Evolutionary conservation across 805 yeast genomes (phyloP), one percentile per base, ranked within the genome.

Genomic region (Candida ipomoeae): DNA sequence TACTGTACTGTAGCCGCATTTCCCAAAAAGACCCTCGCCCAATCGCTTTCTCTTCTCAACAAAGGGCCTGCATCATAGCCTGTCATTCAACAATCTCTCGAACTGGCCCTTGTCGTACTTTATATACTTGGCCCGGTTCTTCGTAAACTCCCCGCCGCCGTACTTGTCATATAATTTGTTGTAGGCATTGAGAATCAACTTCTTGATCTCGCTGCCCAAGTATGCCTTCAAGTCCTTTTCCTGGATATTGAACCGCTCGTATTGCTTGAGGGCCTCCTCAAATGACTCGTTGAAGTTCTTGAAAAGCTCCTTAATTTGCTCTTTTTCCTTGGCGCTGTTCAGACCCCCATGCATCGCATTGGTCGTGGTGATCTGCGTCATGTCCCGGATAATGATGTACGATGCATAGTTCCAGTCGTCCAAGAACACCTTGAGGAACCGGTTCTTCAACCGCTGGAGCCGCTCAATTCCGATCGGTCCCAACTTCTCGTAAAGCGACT

Each of bases 141-240:
- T 88, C 20, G 90, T 76, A 59, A 84, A 84, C 48, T 84, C 89
- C n/a, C 84, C 82, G 29, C 69, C 70, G 3, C 80, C 79, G 59
- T 87, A 84, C 65, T 87, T 87, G 58, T 87, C 89, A 66, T 88
- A 85, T 63, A 92, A 86, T 60, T 94, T 82, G 61, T 85, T 83
- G 68, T 92, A 92, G 48, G 92, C 80, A 13, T 96, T 96, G 51
- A 83, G 76, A 46, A 94, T 84, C 57, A 89, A 81, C 55, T 72
- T 73, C 34, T 83, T 83, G 61, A 86, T 85, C 60, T 92, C 97
- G 48, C 81, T 80, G 14, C 81, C 76, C 57, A 94, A 69, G 49
- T 77, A 79, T 51, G 78, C 75, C 53, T 83, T 82, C 65, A 92
- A 74, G 38, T 77, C 77, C 4, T 81, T 75, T 62, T 89, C 95